Conservation (phyloP, 768 basidiomycete genomes). For the Hypholoma fasciculare region DNA sequence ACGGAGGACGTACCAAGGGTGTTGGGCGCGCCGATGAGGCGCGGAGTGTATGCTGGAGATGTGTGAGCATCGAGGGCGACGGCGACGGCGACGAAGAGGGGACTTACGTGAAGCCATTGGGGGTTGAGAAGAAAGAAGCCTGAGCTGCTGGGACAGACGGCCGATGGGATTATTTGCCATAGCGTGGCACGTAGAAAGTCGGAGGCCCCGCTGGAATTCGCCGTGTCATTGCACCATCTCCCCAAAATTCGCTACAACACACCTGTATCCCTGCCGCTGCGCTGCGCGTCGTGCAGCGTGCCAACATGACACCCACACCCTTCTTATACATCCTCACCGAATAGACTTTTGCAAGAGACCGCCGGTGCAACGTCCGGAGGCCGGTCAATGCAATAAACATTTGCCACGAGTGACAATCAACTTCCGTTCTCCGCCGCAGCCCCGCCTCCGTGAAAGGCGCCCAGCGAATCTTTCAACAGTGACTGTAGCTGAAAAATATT, state of each 20-base stretch:
- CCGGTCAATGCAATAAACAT: not conserved
- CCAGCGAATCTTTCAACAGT: too few relatives aligned
- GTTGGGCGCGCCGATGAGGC: conserved; percentile 86
- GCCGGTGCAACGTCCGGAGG: not conserved
- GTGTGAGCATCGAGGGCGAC: conserved; percentile 12
- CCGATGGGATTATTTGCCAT: conserved; percentile 41
- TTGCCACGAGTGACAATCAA: too few relatives aligned
- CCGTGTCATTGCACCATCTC: conserved; percentile 23
- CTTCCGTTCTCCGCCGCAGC: too few relatives aligned
- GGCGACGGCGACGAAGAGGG: conserved; percentile 15
- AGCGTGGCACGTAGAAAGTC: conserved; percentile 26
- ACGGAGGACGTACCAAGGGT: conserved; percentile 72
- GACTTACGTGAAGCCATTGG: conserved; percentile 60
- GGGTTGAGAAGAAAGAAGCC: conserved; percentile 48
- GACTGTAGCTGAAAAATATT: too few relatives aligned
- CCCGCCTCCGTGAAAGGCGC: too few relatives aligned
- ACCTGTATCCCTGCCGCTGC: conserved; percentile 1
- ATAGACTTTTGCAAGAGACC: not conserved
- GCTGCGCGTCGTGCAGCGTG: not conserved
- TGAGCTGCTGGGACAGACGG: conserved; percentile 66
- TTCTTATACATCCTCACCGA: not conserved
- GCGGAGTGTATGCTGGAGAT: conserved; percentile 63
- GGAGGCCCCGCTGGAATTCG: conserved; percentile 16
- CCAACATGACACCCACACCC: conserved; percentile 9
- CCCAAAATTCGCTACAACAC: not conserved